Evolutionary conservation across 306 rosid genomes (phyloP).

Genomic region (Castanopsis chinensis): DNA sequence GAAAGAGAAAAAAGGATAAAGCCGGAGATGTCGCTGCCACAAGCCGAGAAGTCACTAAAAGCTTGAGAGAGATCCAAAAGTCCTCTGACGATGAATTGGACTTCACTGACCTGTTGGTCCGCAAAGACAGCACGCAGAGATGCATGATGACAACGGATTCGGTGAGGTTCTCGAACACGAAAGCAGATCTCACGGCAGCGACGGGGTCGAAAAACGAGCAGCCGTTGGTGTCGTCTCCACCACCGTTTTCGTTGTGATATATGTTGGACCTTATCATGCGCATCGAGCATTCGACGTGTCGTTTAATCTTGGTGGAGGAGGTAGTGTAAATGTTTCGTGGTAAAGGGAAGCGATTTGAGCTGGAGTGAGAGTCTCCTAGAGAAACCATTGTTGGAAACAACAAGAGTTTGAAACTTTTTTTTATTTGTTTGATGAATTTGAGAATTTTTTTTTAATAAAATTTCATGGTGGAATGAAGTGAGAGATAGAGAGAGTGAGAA

Average conservation of each 20-base stretch:
- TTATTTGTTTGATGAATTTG: background rate
- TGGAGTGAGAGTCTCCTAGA: conserved; percentile 63
- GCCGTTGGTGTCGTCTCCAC: conserved; percentile 44
- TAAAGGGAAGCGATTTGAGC: conserved; percentile 58
- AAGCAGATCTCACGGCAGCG: conserved; percentile 45
- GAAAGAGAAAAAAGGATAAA: no score
- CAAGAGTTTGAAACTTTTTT: no score
- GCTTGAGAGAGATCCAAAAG: conserved; percentile 77
- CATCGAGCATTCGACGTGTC: conserved; percentile 86
- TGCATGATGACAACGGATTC: conserved; percentile 84
- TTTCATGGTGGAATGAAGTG: conserved; percentile 27
- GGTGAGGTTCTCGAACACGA: conserved; percentile 61
- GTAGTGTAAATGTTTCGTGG: conserved; percentile 36
- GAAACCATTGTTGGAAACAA: conserved; percentile 58
- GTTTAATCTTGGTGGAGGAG: conserved; percentile 48
- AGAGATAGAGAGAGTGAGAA: conserved; percentile 17
- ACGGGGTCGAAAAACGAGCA: conserved; percentile 36
- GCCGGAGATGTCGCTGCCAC: conserved; percentile 91
- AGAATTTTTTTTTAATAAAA: background rate
- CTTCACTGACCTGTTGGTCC: conserved; percentile 39
- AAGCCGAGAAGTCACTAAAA: conserved; percentile 83
- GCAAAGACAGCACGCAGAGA: conserved; percentile 77
- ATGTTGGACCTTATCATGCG: conserved; percentile 75
- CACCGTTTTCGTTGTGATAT: conserved; percentile 36
- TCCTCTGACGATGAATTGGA: conserved; percentile 50